Base-by-base conservation (phyloP, 805 yeast genomes). In the Helenozyma rhizophorensis region DNA sequence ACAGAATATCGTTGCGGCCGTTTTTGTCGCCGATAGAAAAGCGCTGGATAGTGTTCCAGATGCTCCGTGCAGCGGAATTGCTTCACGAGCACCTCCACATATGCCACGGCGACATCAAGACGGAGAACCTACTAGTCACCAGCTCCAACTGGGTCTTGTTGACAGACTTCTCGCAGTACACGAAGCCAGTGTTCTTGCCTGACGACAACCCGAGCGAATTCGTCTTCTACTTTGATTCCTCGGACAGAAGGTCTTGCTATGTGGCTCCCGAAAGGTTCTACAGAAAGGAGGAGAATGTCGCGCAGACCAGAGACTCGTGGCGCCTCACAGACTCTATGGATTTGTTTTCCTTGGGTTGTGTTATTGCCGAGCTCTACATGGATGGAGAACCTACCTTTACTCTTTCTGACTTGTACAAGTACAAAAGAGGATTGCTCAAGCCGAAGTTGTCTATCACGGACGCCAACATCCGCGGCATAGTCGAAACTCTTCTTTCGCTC, bases 161-260 rank as follows among this genome's bases (percentile, higher is more conserved):
- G 9, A 66, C 86, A 1, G 98, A 93, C 58, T 90, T 90, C 60
- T 83, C 96, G 2, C 68, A 77, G 1, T 76, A 81, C 52, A 50
- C 48, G 11, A 93, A 93, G 57, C 98, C 98, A 0, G 77, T 77
- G 0, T 78, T 71, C 46, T 60, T 93, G 21, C 97, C 97, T 0
- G 96, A 85, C 43, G 93, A 88, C 45, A 90, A 93, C 50, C 97
- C 97, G 0, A 83, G 89, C 9, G 90, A 83, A 41, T 93, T 84
- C 48, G 78, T 93, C 1, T 93, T 90, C 51, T 93, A 81, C 57
- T 93, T 89, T 53, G 97, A 93, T 59, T 85, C 90, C 3, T 83
- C 95, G 2, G 85, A 78, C 52, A 68, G 97, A 43, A 70, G 96
- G 48, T 74, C 78, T 2, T 93, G 98, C 57, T 90, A 90, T 56